Evolutionary conservation across 495 filamentous ascomycete species (phyloP), one percentile per base, ranked within the genome.

Genomic region (Chaetomium fimeti): DNA sequence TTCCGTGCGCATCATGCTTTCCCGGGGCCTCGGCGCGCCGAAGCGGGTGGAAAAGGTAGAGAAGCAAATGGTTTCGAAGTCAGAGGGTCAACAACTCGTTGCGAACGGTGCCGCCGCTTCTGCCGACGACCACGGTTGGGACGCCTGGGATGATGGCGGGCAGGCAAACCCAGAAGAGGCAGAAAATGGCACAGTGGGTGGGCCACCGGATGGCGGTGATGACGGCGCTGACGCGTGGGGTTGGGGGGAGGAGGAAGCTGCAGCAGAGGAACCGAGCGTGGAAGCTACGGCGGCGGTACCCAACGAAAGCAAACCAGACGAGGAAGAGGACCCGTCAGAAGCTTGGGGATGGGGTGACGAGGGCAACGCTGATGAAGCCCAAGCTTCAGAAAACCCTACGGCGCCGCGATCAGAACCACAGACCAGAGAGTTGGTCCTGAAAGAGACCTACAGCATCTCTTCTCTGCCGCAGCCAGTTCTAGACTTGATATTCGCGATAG

Each of bases 371-470:
- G 62, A 60, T 25, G 71, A 67, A 12, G 20, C 25, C 28, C 45
- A 70, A 36, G 32, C 29, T 36, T n/a, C 62, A 20, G 24, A 47
- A 53, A 66, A 73, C n/a, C 48, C 69, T 13, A 24, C 61, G 22
- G n/a, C 71, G 40, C 60, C 51, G 18, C 25, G 20, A n/a, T 6
- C 68, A 27, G 29, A 64, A 49, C 61, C 65, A 20, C 63, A 75
- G 42, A 78, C 76, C 1, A 74, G 75, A 18, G 79, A 83, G 66
- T 74, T 98, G 60, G 93, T 89, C 0, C 76, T 98, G 57, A 91
- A 82, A 67, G 94, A 98, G 75, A 87, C 81, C 2, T 97, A 96
- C 75, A 92, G 87, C 60, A 87, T 94, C 29, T 96, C 93, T 11
- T 87, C 89, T 29, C 86, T 97, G 65, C 94, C 94, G 1, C 86